Conservation (phyloP, 495 filamentous ascomycete genomes). For the Sporormia fimetaria region DNA sequence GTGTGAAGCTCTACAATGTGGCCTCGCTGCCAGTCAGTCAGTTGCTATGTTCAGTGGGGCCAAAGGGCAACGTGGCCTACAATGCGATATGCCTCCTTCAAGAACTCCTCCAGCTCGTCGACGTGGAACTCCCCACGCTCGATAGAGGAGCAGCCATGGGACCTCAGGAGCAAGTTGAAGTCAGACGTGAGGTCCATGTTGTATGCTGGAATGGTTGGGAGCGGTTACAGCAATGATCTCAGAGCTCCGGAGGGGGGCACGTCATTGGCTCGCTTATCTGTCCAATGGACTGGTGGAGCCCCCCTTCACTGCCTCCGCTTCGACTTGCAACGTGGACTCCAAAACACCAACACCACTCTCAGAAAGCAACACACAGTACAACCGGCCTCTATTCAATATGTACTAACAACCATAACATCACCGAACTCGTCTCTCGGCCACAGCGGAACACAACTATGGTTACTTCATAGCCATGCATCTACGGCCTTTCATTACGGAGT, state of each 20-base stretch:
- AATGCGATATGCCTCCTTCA: constrained; percentile 92
- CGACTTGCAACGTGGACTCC: not conserved
- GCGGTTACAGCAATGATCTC: constrained; percentile 2
- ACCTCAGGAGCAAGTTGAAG: constrained; percentile 56
- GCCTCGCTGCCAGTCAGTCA: constrained; percentile 51
- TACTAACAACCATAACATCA: no score
- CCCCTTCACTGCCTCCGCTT: not conserved
- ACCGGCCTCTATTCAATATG: no score
- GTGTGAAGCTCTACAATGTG: constrained; percentile 65
- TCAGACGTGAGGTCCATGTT: constrained; percentile 58
- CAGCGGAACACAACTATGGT: no score
- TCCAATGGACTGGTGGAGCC: not conserved
- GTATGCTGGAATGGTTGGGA: constrained; percentile 32
- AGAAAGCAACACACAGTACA: no score
- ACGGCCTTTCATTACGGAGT: no score
- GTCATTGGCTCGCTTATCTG: not conserved
- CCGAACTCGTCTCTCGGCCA: no score
- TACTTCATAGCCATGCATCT: no score
- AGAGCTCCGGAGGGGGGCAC: not conserved
- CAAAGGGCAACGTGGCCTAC: constrained; percentile 40
- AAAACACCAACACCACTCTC: not conserved
- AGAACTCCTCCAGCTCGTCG: constrained; percentile 65
- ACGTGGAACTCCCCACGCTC: constrained; percentile 34
- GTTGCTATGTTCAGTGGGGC: not conserved
- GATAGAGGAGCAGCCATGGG: constrained; percentile 41